Base-by-base conservation (phyloP, 2,329 filamentous ascomycete genomes). In the Fusarium mexicanum region DNA sequence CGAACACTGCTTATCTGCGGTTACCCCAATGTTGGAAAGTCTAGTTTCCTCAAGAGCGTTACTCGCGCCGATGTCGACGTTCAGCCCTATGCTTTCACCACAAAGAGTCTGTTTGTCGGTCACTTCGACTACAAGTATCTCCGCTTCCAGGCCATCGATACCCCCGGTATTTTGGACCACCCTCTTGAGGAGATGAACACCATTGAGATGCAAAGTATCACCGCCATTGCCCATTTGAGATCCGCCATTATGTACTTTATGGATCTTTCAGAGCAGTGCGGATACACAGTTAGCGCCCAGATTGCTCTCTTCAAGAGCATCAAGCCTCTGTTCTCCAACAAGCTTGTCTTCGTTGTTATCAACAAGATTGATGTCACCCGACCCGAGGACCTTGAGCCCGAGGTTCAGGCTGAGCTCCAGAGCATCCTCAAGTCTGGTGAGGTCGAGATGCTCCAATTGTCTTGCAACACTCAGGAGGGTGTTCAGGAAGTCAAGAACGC, bases 141-240 rank as follows among this genome's bases (percentile, higher is more conserved):
- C 64, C 82, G 85, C 41, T 89, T 89, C 81, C 87, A 88, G 86
- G 95, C 95, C 35, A 98, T 99, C 78, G 96, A 99, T 85, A 99
- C 96, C 17, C 96, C 96, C n/a, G 96, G 96, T 87, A 98, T 99
- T 77, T 87, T 99, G 70, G 96, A 99, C 79, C 96, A 99, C 83
- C 95, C 96, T 41, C 90, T 99, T 14, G 96, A 98, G 85, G 96
- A 98, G 86, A 99, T 98, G 96, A 98, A 98, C 86, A 98, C 96
- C 8, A 99, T 99, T 81, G 96, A 99, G 85, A 98, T 98, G 94
- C 96, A 98, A 87, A 84, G 93, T 71, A 98, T 99, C 77, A 98
- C 96, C 24, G 96, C 97, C 17, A 98, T 99, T 85, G 96, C 96
- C 59, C 97, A 99, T 87, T 88, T 99, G 81, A 91, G 96, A 79